Base-by-base conservation (phyloP, 331 rosid species). In the Ulmus americana region DNA sequence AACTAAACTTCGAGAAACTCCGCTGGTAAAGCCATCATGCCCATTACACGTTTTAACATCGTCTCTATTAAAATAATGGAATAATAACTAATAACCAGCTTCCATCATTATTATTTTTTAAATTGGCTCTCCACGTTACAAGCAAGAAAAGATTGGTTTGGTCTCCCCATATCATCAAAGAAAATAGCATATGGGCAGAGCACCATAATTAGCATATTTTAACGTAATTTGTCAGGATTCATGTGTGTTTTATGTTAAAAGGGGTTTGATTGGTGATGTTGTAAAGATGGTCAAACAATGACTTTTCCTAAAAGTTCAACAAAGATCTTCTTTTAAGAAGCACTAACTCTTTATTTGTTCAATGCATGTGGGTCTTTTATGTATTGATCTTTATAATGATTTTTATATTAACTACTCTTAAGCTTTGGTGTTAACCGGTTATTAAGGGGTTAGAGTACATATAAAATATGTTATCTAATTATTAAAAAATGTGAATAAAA, bases 271-370 rank as follows among this genome's bases (percentile, higher is more conserved):
- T 18, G 12, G 20, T 41, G 13, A 50, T 42, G 28, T 18, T 44
- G 16, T 28, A 6, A 5, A 15, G 14, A 22, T 40, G 45, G 72
- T 63, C 65, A 64, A 73, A 69, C 48, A 59, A 59, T 42, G 54
- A 56, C 45, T 46, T 49, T 5, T 40, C 22, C 44, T 63, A 64
- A 64, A 28, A 44, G 46, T 43, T 13, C 1, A 49, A 8, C 7
- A 40, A 46, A 50, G 18, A 54, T 15, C 66, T 57, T 72, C 75
- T 55, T 69, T 73, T 54, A 44, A 63, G 51, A 28, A 50, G 63
- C 80, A 59, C 69, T 51, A n/a, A 13, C 71, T 44, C 42, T 62
- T 64, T 61, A 52, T 67, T 65, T 39, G 69, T 74, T 72, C 56
- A 64, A 57, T 77, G 76, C 74, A 22, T 45, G 2, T 43, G 7